Evolutionary conservation across 1,284 basidiomycete genomes (phyloP), one percentile per base, ranked within the genome.

Genomic region (Inonotus obliquus): DNA sequence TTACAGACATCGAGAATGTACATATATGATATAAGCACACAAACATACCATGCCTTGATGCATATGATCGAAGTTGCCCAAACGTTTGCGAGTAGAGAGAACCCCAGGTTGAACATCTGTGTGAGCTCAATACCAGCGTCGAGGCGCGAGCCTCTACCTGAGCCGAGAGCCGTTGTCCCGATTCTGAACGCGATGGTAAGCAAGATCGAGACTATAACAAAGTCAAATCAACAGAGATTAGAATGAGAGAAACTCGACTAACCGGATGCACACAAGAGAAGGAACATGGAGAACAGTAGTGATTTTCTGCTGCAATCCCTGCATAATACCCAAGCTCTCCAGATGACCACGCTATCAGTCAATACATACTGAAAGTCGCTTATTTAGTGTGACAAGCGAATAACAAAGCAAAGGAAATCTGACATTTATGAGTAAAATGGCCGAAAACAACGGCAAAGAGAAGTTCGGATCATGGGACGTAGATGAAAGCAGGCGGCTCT

Each of bases 321-420:
- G 37, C 54, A 56, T 19, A 56, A 17, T 1, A 56, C 38, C 54
- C 37, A 38, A 14, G 54, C 54, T 25, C 54, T 41, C 54, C 54
- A 56, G 4, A 56, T 27, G 19, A 56, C 54, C 11, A 56, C 54
- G 10, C 54, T 37, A 14, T 56, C 54, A 4, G 54, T 39, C 37
- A 56, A 14, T n/a, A 56, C 25, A 17, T 41, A 41, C 54, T 56
- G 14, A 13, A 55, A 21, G 32, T 7, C 13, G 13, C 14, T 2
- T 35, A 29, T 4, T 55, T 49, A 10, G 23, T 23, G n/a, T 21
- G 27, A 49, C 13, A 54, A 17, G 21, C 1, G 2, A 56, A 11
- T 10, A 41, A 13, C 19, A 7, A 37, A 39, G 13, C 13, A 37
- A 55, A 19, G 37, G 11, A 41, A 5, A 14, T 11, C 54, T 39